phyloP scores from a whole-genome alignment of 345 rosid genomes.

The Aquilaria yunnanensis region DNA sequence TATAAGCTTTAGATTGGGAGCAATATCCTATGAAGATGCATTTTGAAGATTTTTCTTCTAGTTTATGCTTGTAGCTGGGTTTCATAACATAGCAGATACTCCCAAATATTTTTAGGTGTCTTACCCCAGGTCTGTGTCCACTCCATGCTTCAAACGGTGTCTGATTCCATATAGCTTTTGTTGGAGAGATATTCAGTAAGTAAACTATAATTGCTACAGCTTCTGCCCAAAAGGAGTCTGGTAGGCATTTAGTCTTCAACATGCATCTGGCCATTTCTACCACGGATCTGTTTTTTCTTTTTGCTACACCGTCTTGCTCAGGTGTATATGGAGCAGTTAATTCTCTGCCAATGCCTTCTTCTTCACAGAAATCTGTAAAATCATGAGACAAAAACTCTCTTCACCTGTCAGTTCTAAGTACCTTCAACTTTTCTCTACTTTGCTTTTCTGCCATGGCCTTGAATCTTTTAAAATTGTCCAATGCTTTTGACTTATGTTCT shows the following conservation, averaged over 20 bases:
- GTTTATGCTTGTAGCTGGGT: background rate
- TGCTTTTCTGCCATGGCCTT: background rate
- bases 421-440: background rate
- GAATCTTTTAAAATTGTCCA: background rate
- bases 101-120: background rate
- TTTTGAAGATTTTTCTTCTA: background rate
- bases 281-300: background rate
- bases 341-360: background rate
- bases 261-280: background rate
- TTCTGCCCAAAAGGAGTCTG: background rate
- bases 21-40: background rate
- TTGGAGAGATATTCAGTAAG: background rate
- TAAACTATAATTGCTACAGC: background rate
- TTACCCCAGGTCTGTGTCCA: background rate
- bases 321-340: background rate
- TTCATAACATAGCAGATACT: background rate
- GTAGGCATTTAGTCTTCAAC: background rate
- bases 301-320: background rate
- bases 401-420: background rate
- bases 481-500: background rate
- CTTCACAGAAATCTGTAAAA: background rate
- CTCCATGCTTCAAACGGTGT: background rate
- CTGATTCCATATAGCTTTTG: background rate
- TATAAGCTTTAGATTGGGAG: background rate
- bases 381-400: background rate